A percentile compares a stretch with the other conserved stretches of the same genome.
phyloP scores from a whole-genome alignment of 2,329 filamentous ascomycete species.

The Fusarium lateritium region DNA sequence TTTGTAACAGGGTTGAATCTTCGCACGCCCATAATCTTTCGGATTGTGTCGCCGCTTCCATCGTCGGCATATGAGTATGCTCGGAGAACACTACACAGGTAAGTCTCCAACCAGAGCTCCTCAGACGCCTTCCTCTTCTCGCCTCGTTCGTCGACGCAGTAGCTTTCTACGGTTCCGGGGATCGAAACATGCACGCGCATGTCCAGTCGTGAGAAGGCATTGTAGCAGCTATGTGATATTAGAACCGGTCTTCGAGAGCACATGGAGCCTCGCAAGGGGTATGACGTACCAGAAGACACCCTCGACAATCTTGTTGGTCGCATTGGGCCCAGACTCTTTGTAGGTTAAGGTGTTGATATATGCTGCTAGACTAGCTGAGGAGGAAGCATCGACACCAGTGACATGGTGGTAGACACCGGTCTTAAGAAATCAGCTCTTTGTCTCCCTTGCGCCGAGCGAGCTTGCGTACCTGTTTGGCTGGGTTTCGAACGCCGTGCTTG shows the following conservation, averaged over 20 bases:
- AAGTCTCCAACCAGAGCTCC: slow-evolving; percentile 96
- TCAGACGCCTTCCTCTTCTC: slow-evolving; percentile 95
- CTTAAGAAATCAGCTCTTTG: slow-evolving; percentile 61
- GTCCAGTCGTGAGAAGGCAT: slow-evolving; percentile 97
- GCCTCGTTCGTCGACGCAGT: slow-evolving; percentile 96
- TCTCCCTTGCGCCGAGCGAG: slow-evolving; percentile 30
- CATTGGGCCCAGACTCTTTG: slow-evolving; percentile 81
- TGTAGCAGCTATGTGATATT: slow-evolving; percentile 79
- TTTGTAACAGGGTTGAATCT: slow-evolving; percentile 98
- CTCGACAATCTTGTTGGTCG: slow-evolving; percentile 86
- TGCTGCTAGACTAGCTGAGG: slow-evolving; percentile 94
- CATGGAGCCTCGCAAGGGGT: slow-evolving; percentile 43
- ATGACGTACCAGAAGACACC: slow-evolving; percentile 87
- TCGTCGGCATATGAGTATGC: slow-evolving; percentile 98
- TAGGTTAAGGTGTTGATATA: slow-evolving; percentile 99
- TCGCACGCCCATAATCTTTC: slow-evolving; percentile 96
- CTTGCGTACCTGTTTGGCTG: slow-evolving; percentile 67
- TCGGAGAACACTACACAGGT: slow-evolving; percentile 92
- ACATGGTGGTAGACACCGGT: slow-evolving; percentile 98
- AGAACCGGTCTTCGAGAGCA: slow-evolving; percentile 42
- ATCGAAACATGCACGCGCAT: slow-evolving; percentile 99
- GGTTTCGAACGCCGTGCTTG: slow-evolving; percentile 76
- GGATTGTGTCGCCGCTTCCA: slow-evolving; percentile 92
- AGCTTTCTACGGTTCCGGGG: slow-evolving; percentile 95
- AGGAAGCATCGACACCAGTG: slow-evolving; percentile 96